Evolutionary conservation across 441 rosid genomes (phyloP).

Genomic region (Raphanus hybrid): DNA sequence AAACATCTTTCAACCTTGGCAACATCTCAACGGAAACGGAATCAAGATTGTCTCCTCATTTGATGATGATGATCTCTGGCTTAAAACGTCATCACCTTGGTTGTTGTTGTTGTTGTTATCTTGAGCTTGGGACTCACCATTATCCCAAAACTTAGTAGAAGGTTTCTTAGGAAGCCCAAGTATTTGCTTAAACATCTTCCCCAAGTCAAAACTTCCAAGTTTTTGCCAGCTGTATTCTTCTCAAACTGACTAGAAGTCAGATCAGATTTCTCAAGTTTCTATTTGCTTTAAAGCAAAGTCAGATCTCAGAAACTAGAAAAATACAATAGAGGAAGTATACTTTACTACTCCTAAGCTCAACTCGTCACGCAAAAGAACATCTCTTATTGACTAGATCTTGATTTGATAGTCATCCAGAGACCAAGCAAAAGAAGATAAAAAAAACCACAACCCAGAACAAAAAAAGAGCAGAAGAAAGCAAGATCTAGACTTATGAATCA

Average conservation of each 20-base stretch:
- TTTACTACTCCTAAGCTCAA: constrained; percentile 43
- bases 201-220: constrained; percentile 28
- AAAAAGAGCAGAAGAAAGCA: constrained; percentile 20
- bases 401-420: constrained; percentile 32
- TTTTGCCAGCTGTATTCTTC: not conserved
- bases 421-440: constrained; percentile 26
- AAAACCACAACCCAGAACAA: too few species aligned
- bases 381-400: not conserved
- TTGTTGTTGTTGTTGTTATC: not conserved
- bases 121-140: constrained; percentile 47
- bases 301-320: constrained; percentile 39
- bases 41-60: constrained; percentile 19
- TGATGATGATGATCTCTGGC: constrained; percentile 37
- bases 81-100: constrained; percentile 30
- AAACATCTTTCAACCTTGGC: constrained; percentile 76
- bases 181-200: constrained; percentile 70
- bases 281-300: constrained; percentile 24
- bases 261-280: constrained; percentile 27
- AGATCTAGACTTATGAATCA: constrained; percentile 36
- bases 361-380: too few species aligned
- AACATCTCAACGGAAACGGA: constrained; percentile 57
- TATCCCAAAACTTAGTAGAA: constrained; percentile 49
- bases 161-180: constrained; percentile 72
- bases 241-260: constrained; percentile 19
- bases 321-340: constrained; percentile 16